phyloP scores from a whole-genome alignment of 2,329 filamentous ascomycete species.

The Alternaria sp. region DNA sequence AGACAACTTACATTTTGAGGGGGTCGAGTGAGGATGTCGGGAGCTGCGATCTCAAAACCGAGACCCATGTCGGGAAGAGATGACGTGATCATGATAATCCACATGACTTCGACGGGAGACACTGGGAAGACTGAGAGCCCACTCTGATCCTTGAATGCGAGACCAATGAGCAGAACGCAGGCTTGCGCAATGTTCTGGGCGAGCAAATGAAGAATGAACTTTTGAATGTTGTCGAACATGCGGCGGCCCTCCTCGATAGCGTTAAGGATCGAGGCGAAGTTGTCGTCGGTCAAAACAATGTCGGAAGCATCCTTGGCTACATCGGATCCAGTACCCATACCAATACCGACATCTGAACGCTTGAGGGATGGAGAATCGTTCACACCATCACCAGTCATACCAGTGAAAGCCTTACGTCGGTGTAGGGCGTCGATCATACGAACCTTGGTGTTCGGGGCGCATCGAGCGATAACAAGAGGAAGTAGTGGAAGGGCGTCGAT shows the following conservation, averaged over 20 bases:
- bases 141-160: slow-evolving; percentile 44
- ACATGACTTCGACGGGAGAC: slow-evolving; percentile 49
- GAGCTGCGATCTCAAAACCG: slow-evolving; percentile 45
- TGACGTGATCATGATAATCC: slow-evolving; percentile 52
- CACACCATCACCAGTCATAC: slow-evolving; percentile 57
- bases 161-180: slow-evolving; percentile 45
- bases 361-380: slow-evolving; percentile 58
- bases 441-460: slow-evolving; percentile 56
- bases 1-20: slow-evolving; percentile 18
- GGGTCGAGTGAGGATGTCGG: slow-evolving; percentile 39
- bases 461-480: slow-evolving; percentile 55
- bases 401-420: slow-evolving; percentile 51
- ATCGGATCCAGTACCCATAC: slow-evolving; percentile 57
- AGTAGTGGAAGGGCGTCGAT: slow-evolving; percentile 51
- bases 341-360: slow-evolving; percentile 56
- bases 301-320: slow-evolving; percentile 56
- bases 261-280: slow-evolving; percentile 56
- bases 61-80: slow-evolving; percentile 48
- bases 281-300: slow-evolving; percentile 57
- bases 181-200: slow-evolving; percentile 48
- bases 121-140: slow-evolving; percentile 49
- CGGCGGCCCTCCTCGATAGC: slow-evolving; percentile 57
- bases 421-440: slow-evolving; percentile 57
- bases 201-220: slow-evolving; percentile 48
- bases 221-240: slow-evolving; percentile 58